Evolutionary conservation across 371 early-diverging fungal genomes (phyloP).

Genomic region (Syncephalastrum contaminatum): DNA sequence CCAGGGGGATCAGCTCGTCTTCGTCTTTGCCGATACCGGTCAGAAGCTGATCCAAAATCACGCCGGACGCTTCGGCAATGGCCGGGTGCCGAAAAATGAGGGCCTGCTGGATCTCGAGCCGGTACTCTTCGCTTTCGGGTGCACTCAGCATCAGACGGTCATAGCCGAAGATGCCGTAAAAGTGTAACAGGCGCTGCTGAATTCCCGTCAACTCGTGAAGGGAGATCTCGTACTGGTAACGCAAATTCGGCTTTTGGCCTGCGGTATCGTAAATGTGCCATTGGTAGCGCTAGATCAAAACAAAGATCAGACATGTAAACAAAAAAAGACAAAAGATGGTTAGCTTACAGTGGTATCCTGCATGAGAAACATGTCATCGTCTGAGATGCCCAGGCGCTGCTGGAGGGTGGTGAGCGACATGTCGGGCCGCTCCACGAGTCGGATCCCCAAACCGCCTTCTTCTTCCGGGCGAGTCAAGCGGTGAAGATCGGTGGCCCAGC

Average conservation of each 20-base stretch:
- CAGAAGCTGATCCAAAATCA: constrained; percentile 25
- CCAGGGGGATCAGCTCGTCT: constrained; percentile 19
- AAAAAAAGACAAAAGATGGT: not conserved
- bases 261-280: constrained; percentile 22
- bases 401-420: constrained; percentile 20
- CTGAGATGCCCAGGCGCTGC: constrained; percentile 11
- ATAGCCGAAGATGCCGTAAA: constrained; percentile 31
- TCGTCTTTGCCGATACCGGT: constrained; percentile 12
- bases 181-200: constrained; percentile 23
- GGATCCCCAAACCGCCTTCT: constrained; percentile 25
- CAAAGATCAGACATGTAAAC: constrained; percentile 1
- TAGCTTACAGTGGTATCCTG: constrained; percentile 25
- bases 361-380: constrained; percentile 27
- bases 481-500: constrained; percentile 24
- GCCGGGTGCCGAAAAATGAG: constrained; percentile 24
- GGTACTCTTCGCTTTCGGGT: constrained; percentile 20
- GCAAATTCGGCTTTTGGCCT: constrained; percentile 14
- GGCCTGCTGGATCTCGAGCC: constrained; percentile 24
- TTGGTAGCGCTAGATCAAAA: constrained; percentile 21
- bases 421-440: constrained; percentile 24
- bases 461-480: constrained; percentile 17
- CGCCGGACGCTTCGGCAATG: constrained; percentile 18
- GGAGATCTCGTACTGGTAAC: constrained; percentile 24
- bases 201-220: constrained; percentile 15
- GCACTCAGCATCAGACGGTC: constrained; percentile 17